Percentiles rank a stretch among this genome's conserved stretches.
Evolutionary conservation across 164 flowering plant species (phyloP).

Genomic region (Umbellularia californica): DNA sequence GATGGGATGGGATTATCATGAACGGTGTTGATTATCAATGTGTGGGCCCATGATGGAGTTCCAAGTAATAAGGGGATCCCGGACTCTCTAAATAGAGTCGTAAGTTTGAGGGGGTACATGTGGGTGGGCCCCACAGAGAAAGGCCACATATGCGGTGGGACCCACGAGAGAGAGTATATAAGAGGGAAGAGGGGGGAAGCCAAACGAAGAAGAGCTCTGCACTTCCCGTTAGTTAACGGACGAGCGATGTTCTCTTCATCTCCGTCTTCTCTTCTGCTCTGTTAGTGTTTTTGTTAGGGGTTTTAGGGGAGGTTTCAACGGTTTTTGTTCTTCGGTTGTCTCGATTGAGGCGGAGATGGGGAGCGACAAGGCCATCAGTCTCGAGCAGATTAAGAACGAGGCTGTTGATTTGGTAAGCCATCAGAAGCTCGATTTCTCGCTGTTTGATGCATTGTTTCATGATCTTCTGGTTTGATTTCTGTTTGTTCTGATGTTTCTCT

Average conservation of each 20-base stretch:
- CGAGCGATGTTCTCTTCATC: neutral
- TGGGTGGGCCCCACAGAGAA: neutral
- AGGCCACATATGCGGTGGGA: constrained; percentile 3
- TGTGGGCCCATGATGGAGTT: too few species aligned
- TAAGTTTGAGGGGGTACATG: too few species aligned
- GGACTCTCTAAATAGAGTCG: too few species aligned
- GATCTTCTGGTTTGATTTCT: neutral
- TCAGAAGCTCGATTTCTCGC: neutral
- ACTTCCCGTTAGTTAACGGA: neutral
- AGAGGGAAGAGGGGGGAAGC: neutral
- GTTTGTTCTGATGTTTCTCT: neutral
- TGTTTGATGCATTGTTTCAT: neutral
- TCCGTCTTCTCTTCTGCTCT: neutral
- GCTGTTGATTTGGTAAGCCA: constrained; percentile 60
- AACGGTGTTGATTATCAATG: too few species aligned
- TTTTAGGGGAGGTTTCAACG: neutral
- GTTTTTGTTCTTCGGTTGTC: neutral
- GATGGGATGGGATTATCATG: too few species aligned
- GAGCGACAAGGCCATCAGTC: constrained; percentile 33
- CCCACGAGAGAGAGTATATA: neutral
- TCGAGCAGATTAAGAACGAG: constrained; percentile 70
- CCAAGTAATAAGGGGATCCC: too few species aligned
- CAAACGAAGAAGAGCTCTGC: neutral
- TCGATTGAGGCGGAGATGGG: constrained; percentile 17
- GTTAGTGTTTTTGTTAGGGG: neutral